Evolutionary conservation across 768 basidiomycete species (phyloP).

Genomic region (Boletellus ananas): DNA sequence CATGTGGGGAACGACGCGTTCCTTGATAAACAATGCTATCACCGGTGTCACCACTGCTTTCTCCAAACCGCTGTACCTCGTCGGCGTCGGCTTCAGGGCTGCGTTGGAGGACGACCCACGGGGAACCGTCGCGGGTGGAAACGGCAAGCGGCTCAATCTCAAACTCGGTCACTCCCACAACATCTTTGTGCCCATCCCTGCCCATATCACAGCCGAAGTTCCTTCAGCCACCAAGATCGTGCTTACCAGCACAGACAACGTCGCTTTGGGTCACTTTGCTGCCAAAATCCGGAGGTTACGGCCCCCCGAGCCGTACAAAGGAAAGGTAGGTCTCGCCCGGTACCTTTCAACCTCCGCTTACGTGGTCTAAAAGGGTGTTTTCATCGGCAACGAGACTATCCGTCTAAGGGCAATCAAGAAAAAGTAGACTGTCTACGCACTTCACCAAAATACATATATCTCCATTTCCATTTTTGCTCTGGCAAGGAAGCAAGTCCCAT

Average conservation of each 20-base stretch:
- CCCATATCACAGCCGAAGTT: slow-evolving; percentile 75
- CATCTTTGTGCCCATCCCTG: slow-evolving; percentile 78
- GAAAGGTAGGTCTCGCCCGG: slow-evolving; percentile 66
- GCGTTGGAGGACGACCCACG: slow-evolving; percentile 78
- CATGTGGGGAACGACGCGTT: slow-evolving; percentile 95
- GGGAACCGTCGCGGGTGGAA: slow-evolving; percentile 51
- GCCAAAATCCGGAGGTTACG: slow-evolving; percentile 80
- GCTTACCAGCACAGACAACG: slow-evolving; percentile 83
- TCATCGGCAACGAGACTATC: slow-evolving; percentile 90
- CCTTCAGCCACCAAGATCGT: slow-evolving; percentile 81
- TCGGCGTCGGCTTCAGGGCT: slow-evolving; percentile 93
- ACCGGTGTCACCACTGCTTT: slow-evolving; percentile 88
- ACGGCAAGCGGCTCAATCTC: slow-evolving; percentile 73
- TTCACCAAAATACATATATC: slow-evolving; percentile 4
- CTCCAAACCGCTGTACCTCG: slow-evolving; percentile 77
- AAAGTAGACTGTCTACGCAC: slow-evolving; percentile 57
- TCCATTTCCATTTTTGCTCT: neutral
- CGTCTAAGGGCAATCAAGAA: slow-evolving; percentile 91
- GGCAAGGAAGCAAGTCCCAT: neutral
- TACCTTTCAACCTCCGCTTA: neutral
- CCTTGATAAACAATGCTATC: slow-evolving; percentile 86
- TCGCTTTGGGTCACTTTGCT: slow-evolving; percentile 81
- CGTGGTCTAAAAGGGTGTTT: slow-evolving; percentile 65
- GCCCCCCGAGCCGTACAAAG: slow-evolving; percentile 95
- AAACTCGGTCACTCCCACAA: slow-evolving; percentile 92